Evolutionary conservation across 2,329 filamentous ascomycete genomes (phyloP).

Genomic region (Aspergillus nomiae): DNA sequence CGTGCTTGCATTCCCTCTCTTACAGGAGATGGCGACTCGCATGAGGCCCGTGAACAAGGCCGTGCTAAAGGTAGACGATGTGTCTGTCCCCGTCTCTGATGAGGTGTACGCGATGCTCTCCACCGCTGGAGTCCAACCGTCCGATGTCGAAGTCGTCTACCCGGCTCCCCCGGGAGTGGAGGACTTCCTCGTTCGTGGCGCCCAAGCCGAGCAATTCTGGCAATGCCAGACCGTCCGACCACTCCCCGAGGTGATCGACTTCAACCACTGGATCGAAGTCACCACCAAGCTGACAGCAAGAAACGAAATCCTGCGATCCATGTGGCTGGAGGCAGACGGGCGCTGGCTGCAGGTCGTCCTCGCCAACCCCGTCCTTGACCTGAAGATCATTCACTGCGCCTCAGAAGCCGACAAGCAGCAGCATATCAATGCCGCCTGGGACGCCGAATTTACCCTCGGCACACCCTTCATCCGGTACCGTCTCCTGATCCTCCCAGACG

Average conservation of each 20-base stretch:
- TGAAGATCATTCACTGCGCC: constrained; percentile 13
- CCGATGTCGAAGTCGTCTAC: constrained; percentile 8
- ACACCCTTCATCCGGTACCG: constrained; percentile 39
- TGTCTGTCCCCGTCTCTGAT: not conserved
- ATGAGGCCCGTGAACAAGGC: no score
- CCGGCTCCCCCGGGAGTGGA: not conserved
- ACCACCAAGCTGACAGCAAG: constrained; percentile 12
- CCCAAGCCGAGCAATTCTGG: constrained; percentile 12
- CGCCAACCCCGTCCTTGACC: constrained; percentile 15
- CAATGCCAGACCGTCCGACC: constrained; percentile 6
- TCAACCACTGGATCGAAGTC: constrained; percentile 18
- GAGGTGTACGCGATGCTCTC: not conserved
- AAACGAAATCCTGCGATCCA: constrained; percentile 16
- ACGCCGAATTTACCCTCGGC: constrained; percentile 32
- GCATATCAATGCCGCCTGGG: constrained; percentile 17
- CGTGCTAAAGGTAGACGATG: not conserved
- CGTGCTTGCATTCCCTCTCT: constrained; percentile 15
- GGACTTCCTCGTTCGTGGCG: constrained; percentile 7
- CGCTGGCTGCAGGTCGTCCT: constrained; percentile 20
- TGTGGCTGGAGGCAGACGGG: constrained; percentile 8
- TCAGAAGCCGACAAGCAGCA: constrained; percentile 27
- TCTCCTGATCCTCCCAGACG: constrained; percentile 26
- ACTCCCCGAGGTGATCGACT: constrained; percentile 8
- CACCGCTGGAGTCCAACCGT: not conserved
- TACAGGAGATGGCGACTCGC: constrained; percentile 3